phyloP scores from a whole-genome alignment of 441 rosid genomes.

The Cnidoscolus chayamansa region DNA sequence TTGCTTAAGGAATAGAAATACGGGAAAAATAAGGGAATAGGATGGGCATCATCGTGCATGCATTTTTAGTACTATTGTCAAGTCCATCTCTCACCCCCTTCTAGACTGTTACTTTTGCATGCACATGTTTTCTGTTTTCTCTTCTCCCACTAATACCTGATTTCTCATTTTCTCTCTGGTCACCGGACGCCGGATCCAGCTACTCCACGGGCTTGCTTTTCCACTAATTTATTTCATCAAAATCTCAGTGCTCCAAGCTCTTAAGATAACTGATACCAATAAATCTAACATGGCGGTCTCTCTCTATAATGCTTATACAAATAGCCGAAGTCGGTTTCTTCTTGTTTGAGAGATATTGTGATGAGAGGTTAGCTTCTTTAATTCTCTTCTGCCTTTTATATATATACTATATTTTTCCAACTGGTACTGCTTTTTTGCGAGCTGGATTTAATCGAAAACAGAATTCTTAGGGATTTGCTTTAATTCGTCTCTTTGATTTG shows the following conservation, averaged over 20 bases:
- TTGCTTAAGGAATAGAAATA: too few relatives aligned
- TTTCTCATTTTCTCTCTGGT: constrained; percentile 20
- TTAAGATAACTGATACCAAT: too few relatives aligned
- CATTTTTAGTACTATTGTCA: constrained; percentile 32
- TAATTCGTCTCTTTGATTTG: constrained; percentile 20
- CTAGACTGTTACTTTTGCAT: constrained; percentile 32
- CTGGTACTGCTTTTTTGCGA: constrained; percentile 10
- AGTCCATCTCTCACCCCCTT: constrained; percentile 23
- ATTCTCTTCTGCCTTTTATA: background rate
- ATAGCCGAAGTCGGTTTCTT: constrained; percentile 1
- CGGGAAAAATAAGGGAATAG: too few relatives aligned
- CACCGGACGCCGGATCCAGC: constrained; percentile 21
- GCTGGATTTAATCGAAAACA: constrained; percentile 4
- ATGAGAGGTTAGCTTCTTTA: constrained; percentile 20
- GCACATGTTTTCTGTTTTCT: constrained; percentile 31
- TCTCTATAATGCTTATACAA: background rate
- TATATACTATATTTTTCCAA: background rate
- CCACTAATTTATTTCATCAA: background rate
- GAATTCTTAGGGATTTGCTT: constrained; percentile 26
- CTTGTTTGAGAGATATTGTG: background rate
- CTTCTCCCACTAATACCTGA: constrained; percentile 18
- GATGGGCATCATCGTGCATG: constrained; percentile 47
- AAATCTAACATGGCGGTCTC: constrained; percentile 5
- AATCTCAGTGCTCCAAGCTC: background rate
- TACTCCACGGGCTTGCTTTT: background rate